Conservation (phyloP, 2,329 filamentous ascomycete species). For the Teratosphaeria viscida region DNA sequence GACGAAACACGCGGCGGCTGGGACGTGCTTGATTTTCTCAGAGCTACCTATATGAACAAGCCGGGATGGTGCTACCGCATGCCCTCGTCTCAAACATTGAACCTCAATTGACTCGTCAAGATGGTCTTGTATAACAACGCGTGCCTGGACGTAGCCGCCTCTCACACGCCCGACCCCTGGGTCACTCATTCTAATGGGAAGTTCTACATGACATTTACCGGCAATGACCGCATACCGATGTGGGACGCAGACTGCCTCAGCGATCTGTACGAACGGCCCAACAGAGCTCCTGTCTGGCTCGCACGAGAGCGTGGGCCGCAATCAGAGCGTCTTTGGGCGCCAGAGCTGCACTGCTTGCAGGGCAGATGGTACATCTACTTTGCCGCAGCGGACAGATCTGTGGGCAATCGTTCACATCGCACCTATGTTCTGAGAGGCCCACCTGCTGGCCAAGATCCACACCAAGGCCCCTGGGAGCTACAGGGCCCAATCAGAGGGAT, state of each 20-base stretch:
- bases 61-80: neutral
- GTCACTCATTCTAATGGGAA: conserved; percentile 29
- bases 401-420: conserved; percentile 36
- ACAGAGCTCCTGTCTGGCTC: conserved; percentile 31
- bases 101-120: neutral
- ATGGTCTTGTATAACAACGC: conserved; percentile 22
- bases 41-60: neutral
- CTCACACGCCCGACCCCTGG: conserved; percentile 35
- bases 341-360: conserved; percentile 43
- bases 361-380: conserved; percentile 47
- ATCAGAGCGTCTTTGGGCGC: conserved; percentile 39
- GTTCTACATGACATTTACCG: conserved; percentile 39
- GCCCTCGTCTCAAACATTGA: neutral
- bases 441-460: conserved; percentile 18
- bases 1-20: neutral
- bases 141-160: conserved; percentile 32
- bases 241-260: conserved; percentile 33
- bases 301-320: conserved; percentile 11
- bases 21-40: neutral
- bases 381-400: conserved; percentile 30
- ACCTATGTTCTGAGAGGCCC: conserved; percentile 39
- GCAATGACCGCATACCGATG: conserved; percentile 34
- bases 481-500: conserved; percentile 32
- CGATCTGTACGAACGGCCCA: conserved; percentile 28
- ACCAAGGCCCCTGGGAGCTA: conserved; percentile 30